Percentiles rank a stretch among this genome's conserved stretches.
Conservation (phyloP, 2,329 filamentous ascomycete genomes). For the Colletotrichum horii region DNA sequence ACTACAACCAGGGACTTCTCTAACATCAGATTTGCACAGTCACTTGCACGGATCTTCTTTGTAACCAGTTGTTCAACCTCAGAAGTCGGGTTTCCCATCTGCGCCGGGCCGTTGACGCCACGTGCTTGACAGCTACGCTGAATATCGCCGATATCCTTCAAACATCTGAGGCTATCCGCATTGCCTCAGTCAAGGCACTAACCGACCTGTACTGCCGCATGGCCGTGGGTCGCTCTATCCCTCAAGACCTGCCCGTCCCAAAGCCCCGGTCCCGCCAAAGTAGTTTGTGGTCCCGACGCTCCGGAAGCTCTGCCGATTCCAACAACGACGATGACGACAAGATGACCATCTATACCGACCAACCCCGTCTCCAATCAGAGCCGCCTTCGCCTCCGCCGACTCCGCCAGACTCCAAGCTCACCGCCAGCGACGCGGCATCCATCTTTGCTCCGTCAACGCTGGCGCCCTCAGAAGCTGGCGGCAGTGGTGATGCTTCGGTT, state of each 20-base stretch:
- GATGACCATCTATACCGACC: constrained; percentile 28
- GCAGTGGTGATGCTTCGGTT: not conserved
- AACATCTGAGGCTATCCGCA: constrained; percentile 38
- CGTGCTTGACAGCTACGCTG: constrained; percentile 25
- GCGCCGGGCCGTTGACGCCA: constrained; percentile 24
- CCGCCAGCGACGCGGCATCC: constrained; percentile 27
- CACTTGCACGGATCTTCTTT: constrained; percentile 32
- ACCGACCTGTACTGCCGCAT: constrained; percentile 40
- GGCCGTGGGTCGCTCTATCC: constrained; percentile 32
- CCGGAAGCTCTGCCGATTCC: not conserved
- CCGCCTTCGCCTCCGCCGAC: constrained; percentile 36
- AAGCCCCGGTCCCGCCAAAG: constrained; percentile 23
- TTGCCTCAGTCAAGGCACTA: constrained; percentile 35
- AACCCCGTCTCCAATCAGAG: constrained; percentile 28
- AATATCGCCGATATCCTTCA: constrained; percentile 37
- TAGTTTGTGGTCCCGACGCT: not conserved
- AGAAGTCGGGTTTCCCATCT: constrained; percentile 31
- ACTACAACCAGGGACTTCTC: constrained; percentile 22
- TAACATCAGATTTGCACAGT: not conserved
- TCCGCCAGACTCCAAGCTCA: constrained; percentile 25
- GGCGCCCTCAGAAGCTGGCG: constrained; percentile 12
- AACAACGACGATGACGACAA: constrained; percentile 22
- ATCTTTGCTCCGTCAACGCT: constrained; percentile 17
- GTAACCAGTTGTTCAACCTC: constrained; percentile 29
- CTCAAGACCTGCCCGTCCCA: constrained; percentile 29